phyloP scores from a whole-genome alignment of 306 rosid genomes.

The Vigna hirtella region DNA sequence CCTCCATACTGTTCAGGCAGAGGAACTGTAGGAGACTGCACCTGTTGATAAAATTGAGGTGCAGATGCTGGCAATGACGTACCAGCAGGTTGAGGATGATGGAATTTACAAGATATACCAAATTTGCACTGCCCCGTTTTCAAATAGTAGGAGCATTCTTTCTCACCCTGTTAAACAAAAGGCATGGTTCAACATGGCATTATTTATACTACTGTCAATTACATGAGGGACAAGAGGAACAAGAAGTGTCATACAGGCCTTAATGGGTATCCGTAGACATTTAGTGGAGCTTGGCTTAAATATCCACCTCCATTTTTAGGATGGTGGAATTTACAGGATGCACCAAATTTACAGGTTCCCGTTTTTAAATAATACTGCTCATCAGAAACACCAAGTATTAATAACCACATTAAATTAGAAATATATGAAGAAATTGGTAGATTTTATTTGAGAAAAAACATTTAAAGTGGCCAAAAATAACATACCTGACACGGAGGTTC shows the following conservation, averaged over 20 bases:
- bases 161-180: slow-evolving; percentile 73
- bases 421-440: background rate
- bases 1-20: slow-evolving; percentile 78
- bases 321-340: slow-evolving; percentile 93
- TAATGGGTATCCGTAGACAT: slow-evolving; percentile 82
- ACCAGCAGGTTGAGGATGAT: slow-evolving; percentile 87
- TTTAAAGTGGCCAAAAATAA: background rate
- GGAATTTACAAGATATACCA: slow-evolving; percentile 93
- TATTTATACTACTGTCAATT: background rate
- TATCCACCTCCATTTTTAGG: slow-evolving; percentile 85
- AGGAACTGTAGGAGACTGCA: slow-evolving; percentile 86
- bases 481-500: slow-evolving; percentile 89
- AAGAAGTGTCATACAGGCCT: slow-evolving; percentile 65
- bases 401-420: background rate
- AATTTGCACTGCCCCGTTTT: slow-evolving; percentile 98
- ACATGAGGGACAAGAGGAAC: background rate
- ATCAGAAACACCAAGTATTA: slow-evolving; percentile 35
- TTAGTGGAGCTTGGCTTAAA: slow-evolving; percentile 79
- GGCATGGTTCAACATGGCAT: slow-evolving; percentile 32
- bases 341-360: slow-evolving; percentile 91
- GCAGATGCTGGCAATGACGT: slow-evolving; percentile 75
- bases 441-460: slow-evolving; percentile 1
- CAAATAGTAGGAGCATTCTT: slow-evolving; percentile 97
- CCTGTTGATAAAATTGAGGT: slow-evolving; percentile 91
- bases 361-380: slow-evolving; percentile 88